These are phyloP conservation scores for Alternaria panax DNA, from an alignment of 2,329 filamentous ascomycete species.

Conservation along the genomic window DNA sequence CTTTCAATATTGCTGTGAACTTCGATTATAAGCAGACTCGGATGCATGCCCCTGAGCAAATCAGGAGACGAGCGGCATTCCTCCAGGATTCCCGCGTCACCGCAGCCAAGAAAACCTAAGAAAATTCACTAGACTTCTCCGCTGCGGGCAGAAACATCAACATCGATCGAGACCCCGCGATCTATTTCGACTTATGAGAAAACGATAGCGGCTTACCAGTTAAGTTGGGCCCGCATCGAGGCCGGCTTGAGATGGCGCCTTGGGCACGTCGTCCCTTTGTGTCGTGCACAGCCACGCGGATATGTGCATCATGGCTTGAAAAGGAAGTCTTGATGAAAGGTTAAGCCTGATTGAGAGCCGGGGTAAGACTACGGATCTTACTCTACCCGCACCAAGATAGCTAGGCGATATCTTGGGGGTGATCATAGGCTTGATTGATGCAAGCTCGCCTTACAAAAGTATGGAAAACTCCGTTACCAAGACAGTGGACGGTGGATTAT, in stretches of 20 bases:
- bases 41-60: background rate
- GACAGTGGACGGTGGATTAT: slow-evolving; percentile 7
- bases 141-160: background rate
- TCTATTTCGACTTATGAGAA: background rate
- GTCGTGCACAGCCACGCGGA: slow-evolving; percentile 22
- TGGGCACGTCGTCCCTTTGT: slow-evolving; percentile 2
- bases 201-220: slow-evolving; percentile 3
- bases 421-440: slow-evolving; percentile 19
- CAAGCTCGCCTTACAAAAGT: slow-evolving; percentile 13
- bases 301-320: slow-evolving; percentile 7
- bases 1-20: background rate
- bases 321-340: slow-evolving; percentile 14
- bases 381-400: slow-evolving; percentile 30
- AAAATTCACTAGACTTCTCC: background rate
- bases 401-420: slow-evolving; percentile 42
- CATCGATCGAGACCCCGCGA: background rate
- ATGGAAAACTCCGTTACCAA: slow-evolving; percentile 16
- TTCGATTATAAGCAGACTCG: background rate
- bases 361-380: slow-evolving; percentile 27
- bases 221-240: background rate
- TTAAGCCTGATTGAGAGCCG: slow-evolving; percentile 9
- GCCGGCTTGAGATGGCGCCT: background rate
- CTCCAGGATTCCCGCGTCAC: background rate
- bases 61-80: background rate
- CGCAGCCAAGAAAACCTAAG: background rate